Conservation (phyloP, 1,284 basidiomycete genomes). For the Hemileia vastatrix region DNA sequence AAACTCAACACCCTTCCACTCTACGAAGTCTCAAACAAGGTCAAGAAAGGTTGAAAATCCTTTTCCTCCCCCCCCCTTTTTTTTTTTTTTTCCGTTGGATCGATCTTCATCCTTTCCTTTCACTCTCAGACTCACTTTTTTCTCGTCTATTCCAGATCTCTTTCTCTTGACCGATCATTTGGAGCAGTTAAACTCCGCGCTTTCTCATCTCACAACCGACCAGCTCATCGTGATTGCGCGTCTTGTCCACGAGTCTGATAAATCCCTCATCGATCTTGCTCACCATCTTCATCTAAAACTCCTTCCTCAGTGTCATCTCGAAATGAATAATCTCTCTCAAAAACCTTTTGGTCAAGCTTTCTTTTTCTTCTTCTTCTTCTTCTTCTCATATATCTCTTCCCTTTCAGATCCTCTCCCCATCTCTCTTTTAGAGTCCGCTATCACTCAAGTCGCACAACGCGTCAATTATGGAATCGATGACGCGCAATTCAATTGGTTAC, state of each 20-base stretch:
- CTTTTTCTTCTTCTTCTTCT: neutral
- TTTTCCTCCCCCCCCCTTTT: no score
- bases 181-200: neutral
- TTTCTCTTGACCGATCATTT: conserved; percentile 12
- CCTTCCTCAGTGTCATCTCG: conserved; percentile 3
- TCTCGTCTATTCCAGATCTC: neutral
- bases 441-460: conserved; percentile 55
- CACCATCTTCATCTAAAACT: conserved; percentile 14
- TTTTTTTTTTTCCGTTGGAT: no score
- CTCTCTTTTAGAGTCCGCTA: conserved; percentile 42
- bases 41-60: no score
- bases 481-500: conserved; percentile 50
- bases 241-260: conserved; percentile 15
- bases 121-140: neutral
- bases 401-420: conserved; percentile 9
- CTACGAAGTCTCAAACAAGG: no score
- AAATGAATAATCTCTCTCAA: conserved; percentile 1
- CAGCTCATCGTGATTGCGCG: conserved; percentile 5
- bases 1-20: no score
- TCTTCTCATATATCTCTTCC: neutral
- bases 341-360: conserved; percentile 6
- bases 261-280: neutral
- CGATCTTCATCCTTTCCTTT: no score
- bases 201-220: neutral
- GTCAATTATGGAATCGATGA: conserved; percentile 64